These are phyloP conservation scores for Acorus calamus DNA, from an alignment of 106 monocot species.

Conservation along the genomic window DNA sequence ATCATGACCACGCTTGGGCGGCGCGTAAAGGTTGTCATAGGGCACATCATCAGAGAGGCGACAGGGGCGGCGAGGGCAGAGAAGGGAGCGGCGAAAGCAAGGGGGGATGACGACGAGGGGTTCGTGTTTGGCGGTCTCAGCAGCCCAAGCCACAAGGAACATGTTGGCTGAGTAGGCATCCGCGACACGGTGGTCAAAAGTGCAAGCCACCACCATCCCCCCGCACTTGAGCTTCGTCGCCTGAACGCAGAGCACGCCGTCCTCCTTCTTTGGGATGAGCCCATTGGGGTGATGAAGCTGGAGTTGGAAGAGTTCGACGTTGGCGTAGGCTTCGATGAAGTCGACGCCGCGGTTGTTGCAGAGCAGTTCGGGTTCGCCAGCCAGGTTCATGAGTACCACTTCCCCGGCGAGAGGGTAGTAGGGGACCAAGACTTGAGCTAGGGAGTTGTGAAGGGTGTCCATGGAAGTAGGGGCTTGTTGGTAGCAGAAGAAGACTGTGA, in stretches of 20 bases:
- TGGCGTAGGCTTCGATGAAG: too few relatives aligned
- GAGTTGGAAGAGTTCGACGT: conserved; percentile 16
- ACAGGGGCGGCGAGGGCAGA: conserved; percentile 24
- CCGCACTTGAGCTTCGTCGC: conserved; percentile 63
- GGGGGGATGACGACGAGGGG: conserved; percentile 22
- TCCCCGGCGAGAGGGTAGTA: too few relatives aligned
- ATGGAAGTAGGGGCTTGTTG: too few relatives aligned
- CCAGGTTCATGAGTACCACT: too few relatives aligned
- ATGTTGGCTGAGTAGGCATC: conserved; percentile 58
- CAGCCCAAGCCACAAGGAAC: conserved; percentile 43
- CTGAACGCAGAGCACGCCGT: conserved; percentile 51
- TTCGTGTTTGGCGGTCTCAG: conserved; percentile 2
- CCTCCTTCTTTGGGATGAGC: conserved; percentile 53
- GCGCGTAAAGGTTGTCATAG: conserved; percentile 27
- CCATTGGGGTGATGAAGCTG: conserved; percentile 29
- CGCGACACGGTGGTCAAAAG: conserved; percentile 55
- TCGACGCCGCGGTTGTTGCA: too few relatives aligned
- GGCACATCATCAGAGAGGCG: not conserved
- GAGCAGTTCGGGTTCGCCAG: too few relatives aligned
- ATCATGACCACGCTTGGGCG: not conserved
- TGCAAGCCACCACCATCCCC: conserved; percentile 46
- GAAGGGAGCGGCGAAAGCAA: conserved; percentile 25
- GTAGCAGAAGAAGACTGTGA: too few relatives aligned
- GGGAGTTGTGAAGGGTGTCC: too few relatives aligned
- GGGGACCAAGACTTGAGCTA: too few relatives aligned